These are phyloP conservation scores for Lonicera japonica DNA, from an alignment of 129 eudicot species.

Conservation along the genomic window DNA sequence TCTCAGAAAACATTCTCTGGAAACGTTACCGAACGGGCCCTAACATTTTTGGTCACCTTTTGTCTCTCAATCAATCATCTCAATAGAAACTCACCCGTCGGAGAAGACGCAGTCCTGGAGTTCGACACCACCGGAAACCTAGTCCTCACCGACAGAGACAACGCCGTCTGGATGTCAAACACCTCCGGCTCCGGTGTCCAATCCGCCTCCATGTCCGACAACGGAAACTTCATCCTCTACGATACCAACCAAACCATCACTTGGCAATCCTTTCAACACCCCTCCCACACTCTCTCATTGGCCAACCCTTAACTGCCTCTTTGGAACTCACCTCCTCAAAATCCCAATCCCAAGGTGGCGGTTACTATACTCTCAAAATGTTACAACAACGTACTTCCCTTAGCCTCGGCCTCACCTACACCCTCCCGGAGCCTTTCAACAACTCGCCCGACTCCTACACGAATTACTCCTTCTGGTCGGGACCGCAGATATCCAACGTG, in stretches of 20 bases:
- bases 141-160: conserved; percentile 42
- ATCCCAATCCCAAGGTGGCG: conserved; percentile 45
- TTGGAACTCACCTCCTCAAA: conserved; percentile 64
- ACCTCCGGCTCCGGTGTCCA: conserved; percentile 44
- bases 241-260: conserved; percentile 23
- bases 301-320: conserved; percentile 72
- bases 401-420: conserved; percentile 69
- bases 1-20: too few relatives aligned
- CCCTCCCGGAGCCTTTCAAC: conserved; percentile 40
- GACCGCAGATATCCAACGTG: conserved; percentile 82
- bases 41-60: conserved; percentile 26
- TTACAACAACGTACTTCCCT: conserved; percentile 77
- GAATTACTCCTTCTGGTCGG: conserved; percentile 76
- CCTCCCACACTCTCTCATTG: conserved; percentile 93
- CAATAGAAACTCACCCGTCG: conserved; percentile 65
- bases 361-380: conserved; percentile 85
- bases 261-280: conserved; percentile 90
- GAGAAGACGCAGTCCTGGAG: conserved; percentile 53
- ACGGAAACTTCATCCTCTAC: conserved; percentile 75
- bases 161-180: conserved; percentile 82
- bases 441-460: conserved; percentile 37
- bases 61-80: not conserved
- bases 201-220: conserved; percentile 62
- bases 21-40: too few relatives aligned
- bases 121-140: conserved; percentile 72